A percentile compares a stretch with the other conserved stretches of the same genome.
Conservation (phyloP, 164 flowering plant species). For the Santalum album region DNA sequence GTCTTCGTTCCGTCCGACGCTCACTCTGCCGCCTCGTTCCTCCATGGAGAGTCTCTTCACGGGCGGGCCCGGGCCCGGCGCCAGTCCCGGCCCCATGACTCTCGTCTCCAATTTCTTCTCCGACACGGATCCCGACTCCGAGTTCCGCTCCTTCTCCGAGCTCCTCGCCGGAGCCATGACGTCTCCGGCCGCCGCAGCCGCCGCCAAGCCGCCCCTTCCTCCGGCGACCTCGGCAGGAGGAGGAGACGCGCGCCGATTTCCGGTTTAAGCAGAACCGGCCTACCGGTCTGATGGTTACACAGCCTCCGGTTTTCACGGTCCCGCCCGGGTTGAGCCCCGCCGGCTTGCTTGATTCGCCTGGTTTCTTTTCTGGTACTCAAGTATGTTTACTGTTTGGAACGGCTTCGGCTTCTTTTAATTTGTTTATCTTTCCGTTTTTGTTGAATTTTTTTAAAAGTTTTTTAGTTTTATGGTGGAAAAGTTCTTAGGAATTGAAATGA, state of each 20-base stretch:
- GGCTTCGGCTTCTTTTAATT: too few species aligned
- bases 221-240: conserved; percentile 3
- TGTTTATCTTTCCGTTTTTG: too few species aligned
- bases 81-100: conserved; percentile 70
- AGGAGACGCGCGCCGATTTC: conserved; percentile 7
- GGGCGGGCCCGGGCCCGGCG: conserved; percentile 32
- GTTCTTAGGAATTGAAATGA: too few species aligned
- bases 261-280: conserved; percentile 31
- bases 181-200: conserved; percentile 15
- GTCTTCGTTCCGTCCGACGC: conserved; percentile 32
- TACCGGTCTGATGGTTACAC: conserved; percentile 19
- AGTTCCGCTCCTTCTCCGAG: conserved; percentile 6
- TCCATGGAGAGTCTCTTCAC: conserved; percentile 38
- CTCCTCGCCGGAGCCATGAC: conserved; percentile 5
- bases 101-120: conserved; percentile 50
- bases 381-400: too few species aligned
- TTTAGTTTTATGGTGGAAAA: too few species aligned
- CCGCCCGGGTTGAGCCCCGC: conserved; percentile 49
- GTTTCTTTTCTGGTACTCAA: conserved; percentile 32
- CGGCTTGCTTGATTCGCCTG: conserved; percentile 37
- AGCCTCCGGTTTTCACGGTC: conserved; percentile 29
- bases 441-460: too few species aligned
- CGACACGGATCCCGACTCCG: conserved; percentile 27
- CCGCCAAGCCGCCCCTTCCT: conserved; percentile 8
- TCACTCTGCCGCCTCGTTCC: conserved; percentile 54